Evolutionary conservation across 2,329 filamentous ascomycete species (phyloP), one percentile per base, ranked within the genome.

Genomic region (Fonsecaea erecta): DNA sequence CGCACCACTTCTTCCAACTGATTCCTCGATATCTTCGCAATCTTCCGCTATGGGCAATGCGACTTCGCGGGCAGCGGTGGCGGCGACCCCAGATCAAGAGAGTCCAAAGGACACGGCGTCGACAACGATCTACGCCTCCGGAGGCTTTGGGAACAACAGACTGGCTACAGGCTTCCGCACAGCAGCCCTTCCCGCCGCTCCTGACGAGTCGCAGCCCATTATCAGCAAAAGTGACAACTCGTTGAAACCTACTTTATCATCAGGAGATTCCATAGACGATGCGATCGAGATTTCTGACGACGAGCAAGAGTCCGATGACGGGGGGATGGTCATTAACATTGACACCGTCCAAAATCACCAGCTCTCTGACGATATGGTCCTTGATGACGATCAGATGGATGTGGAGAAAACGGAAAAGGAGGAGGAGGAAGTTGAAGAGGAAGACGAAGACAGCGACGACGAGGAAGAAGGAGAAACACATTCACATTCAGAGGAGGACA

Each of bases 281-380:
- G 65, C 69, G 52, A 70, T 73, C 26, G 71, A 73, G 40, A 71
- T 74, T 24, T 74, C 72, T 9, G 71, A 74, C 37, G 70, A 70
- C 28, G 58, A 53, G 9, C 28, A 52, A 12, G 73, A 70, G 12
- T 68, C 70, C 26, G 73, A 74, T 16, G 77, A 77, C 62, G 78
- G 75, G 1, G 78, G 77, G 0, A 80, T 81, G 59, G 63, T 81
- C 71, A 67, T 81, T 62, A 81, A 81, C 58, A 71, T 81, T 55
- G 75, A 76, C 32, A 37, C 51, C 34, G 7, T 51, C 26, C 65
- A 70, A 5, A 59, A 66, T 51, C 61, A 69, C 7, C 65, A 71
- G 30, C 66, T 48, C 14, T 26, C 62, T 51, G 48, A 53, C 54
- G 43, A 46, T 2, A 64, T 63, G 53, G 55, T 18, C 24, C 30